These are phyloP conservation scores for Geranomyces variabilis DNA, from an alignment of 192 early-diverging fungal species.

Conservation along the genomic window DNA sequence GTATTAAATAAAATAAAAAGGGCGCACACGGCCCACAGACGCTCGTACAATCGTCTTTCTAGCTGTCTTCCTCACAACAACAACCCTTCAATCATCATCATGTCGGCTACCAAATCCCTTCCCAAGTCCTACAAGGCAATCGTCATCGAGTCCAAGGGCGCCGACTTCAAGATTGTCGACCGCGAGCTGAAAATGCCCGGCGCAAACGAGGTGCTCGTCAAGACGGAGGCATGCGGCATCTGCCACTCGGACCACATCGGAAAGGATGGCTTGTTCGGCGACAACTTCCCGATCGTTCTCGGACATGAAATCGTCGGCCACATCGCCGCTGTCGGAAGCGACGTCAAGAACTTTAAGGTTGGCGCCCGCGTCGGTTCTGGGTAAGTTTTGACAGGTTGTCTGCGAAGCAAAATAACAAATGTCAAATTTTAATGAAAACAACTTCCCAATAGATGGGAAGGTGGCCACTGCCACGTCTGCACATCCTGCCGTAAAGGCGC, in stretches of 20 bases:
- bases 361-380: constrained; percentile 74
- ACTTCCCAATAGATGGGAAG: too few relatives aligned
- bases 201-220: constrained; percentile 11
- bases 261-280: constrained; percentile 33
- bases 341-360: constrained; percentile 53
- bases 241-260: constrained; percentile 29
- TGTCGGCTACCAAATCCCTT: neutral
- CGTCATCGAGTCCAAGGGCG: constrained; percentile 13
- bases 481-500: constrained; percentile 48
- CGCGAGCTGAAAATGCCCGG: neutral
- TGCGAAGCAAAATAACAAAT: too few relatives aligned
- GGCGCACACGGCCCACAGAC: too few relatives aligned
- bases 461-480: constrained; percentile 64
- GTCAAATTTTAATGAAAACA: too few relatives aligned
- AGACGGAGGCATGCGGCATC: constrained; percentile 45
- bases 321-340: constrained; percentile 60
- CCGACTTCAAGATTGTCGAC: constrained; percentile 10
- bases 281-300: constrained; percentile 51
- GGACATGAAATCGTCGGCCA: constrained; percentile 75
- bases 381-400: too few relatives aligned
- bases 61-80: too few relatives aligned
- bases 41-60: too few relatives aligned
- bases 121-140: constrained; percentile 18
- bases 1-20: too few relatives aligned
- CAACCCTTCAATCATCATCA: too few relatives aligned